Evolutionary conservation across 805 yeast species (phyloP).

Genomic region (Brettanomyces bruxellensis): DNA sequence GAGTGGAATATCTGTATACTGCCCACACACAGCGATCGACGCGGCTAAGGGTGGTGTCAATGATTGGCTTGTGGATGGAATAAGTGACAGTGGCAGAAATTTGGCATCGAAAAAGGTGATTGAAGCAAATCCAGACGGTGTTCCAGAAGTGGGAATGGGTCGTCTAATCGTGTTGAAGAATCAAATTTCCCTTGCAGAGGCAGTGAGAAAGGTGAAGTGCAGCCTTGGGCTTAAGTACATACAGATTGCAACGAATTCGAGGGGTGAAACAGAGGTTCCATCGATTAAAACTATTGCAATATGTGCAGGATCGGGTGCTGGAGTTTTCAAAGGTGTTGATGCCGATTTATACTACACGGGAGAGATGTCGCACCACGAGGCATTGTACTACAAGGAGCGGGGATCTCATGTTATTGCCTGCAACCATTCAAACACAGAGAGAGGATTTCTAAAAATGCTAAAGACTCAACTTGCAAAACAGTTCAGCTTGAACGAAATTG

Average conservation of each 20-base stretch:
- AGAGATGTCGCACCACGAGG: slow-evolving; percentile 91
- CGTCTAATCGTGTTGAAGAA: slow-evolving; percentile 44
- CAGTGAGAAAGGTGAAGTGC: slow-evolving; percentile 45
- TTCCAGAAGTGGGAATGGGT: slow-evolving; percentile 72
- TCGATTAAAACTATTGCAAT: slow-evolving; percentile 56
- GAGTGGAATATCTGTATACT: slow-evolving; percentile 79
- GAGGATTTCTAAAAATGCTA: slow-evolving; percentile 63
- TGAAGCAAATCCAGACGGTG: slow-evolving; percentile 31
- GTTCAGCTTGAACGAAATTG: slow-evolving; percentile 20
- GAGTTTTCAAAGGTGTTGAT: slow-evolving; percentile 51
- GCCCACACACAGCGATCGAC: slow-evolving; percentile 95
- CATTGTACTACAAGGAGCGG: slow-evolving; percentile 56
- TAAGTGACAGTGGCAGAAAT: slow-evolving; percentile 16
- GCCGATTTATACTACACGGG: slow-evolving; percentile 83
- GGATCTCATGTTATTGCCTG: slow-evolving; percentile 70
- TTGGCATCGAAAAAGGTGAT: slow-evolving; percentile 28
- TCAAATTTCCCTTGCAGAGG: slow-evolving; percentile 32
- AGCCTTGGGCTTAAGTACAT: slow-evolving; percentile 44
- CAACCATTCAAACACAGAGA: slow-evolving; percentile 88
- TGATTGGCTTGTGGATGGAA: slow-evolving; percentile 74
- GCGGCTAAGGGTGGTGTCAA: slow-evolving; percentile 91
- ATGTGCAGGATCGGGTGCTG: slow-evolving; percentile 94
- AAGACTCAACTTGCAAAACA: slow-evolving; percentile 39
- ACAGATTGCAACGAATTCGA: slow-evolving; percentile 47
- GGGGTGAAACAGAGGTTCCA: slow-evolving; percentile 14